Evolutionary conservation across 2,329 filamentous ascomycete genomes (phyloP), one percentile per base, ranked within the genome.

Genomic region (Arthroderma uncinatum): DNA sequence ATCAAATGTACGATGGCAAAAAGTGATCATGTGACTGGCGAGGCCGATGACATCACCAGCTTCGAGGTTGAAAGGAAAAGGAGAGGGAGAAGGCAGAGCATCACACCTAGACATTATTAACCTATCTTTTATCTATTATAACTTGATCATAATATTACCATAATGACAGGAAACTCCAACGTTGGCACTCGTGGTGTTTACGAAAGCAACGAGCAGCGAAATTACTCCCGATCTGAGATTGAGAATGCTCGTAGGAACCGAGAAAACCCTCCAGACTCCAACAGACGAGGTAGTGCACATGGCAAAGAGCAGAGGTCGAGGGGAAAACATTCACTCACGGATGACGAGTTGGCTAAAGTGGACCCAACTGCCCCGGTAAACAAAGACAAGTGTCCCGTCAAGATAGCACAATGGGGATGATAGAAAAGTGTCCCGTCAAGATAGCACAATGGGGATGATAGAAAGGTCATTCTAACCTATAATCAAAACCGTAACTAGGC

Each of bases 181-280:
- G 86, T 92, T 68, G 88, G 87, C 64, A 78, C 76, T 69, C 66
- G 73, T 61, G 70, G 73, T 60, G 74, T 89, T 69, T 91, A 93
- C 74, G 86, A 91, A 74, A 84, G 79, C 58, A 85, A 83, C 58
- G 87, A 93, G 73, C 87, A 93, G 78, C 80, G 81, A 65, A 89
- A 83, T 69, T 69, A 73, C 60, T 79, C 81, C 60, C 68, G 79
- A 59, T 76, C 79, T 1, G 74, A 79, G 60, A 62, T 76, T 55
- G 67, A 73, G 47, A 76, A 82, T 65, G 75, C 78, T 19, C 74
- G 80, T 54, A 78, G 82, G 59, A 93, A 82, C 74, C 75, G 90
- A 60, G 85, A 92, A 74, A 88, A 89, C 64, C 77, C 85, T 70
- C 70, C 78, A 19, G 48, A n/a, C 3, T 62, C 61, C 2, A 61